A percentile compares a stretch with the other conserved stretches of the same genome.
phyloP scores from a whole-genome alignment of 129 eudicot species.

The Escallonia herrerae region DNA sequence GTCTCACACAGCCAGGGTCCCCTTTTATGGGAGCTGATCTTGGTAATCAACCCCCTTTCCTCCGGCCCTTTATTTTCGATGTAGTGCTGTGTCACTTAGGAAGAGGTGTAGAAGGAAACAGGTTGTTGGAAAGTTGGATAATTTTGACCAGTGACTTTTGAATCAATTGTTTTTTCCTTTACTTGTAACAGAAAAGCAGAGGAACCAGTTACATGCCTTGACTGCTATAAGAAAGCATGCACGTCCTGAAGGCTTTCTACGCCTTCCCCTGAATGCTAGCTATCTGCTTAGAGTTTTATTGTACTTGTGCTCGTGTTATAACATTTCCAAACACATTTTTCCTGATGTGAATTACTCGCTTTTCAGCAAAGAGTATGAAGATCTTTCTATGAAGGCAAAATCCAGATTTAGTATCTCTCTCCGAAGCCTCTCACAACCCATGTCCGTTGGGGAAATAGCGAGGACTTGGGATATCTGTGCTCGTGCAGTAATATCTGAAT shows the following conservation, averaged over 20 bases:
- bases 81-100: too few relatives aligned
- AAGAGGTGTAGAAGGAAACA: too few relatives aligned
- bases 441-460: constrained; percentile 84
- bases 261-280: neutral
- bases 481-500: constrained; percentile 75
- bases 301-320: too few relatives aligned
- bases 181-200: too few relatives aligned
- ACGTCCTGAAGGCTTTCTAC: neutral
- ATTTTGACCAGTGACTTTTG: neutral
- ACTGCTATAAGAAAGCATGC: too few relatives aligned
- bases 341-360: neutral
- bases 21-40: too few relatives aligned
- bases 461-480: constrained; percentile 92
- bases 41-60: too few relatives aligned
- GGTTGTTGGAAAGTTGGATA: too few relatives aligned
- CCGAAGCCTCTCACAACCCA: constrained; percentile 73
- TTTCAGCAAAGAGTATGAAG: constrained; percentile 62
- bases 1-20: too few relatives aligned
- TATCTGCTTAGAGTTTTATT: neutral
- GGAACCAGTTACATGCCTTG: too few relatives aligned
- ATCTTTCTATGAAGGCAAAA: constrained; percentile 73
- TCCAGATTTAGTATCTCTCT: constrained; percentile 74
- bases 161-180: neutral
- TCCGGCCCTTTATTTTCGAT: too few relatives aligned
- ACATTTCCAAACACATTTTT: too few relatives aligned